Evolutionary conservation across 2,329 filamentous ascomycete genomes (phyloP).

Genomic region (Scedosporium dehoogii): DNA sequence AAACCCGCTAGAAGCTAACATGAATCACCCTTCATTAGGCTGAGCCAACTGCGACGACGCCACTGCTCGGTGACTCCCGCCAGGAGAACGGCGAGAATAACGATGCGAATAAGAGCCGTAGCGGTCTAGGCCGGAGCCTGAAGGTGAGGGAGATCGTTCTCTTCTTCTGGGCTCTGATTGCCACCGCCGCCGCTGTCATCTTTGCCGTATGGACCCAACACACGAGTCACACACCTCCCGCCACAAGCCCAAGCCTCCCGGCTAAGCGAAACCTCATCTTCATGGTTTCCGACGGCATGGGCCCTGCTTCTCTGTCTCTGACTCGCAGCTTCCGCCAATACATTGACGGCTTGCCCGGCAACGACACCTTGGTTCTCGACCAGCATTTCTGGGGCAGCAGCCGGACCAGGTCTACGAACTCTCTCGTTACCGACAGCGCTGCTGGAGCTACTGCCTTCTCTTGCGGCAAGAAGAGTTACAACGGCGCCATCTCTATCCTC

Average conservation of each 20-base stretch:
- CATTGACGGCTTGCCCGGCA: constrained; percentile 59
- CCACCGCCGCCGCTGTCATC: constrained; percentile 68
- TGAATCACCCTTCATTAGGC: neutral
- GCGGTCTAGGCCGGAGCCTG: constrained; percentile 12
- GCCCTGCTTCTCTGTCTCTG: constrained; percentile 78
- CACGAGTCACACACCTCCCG: constrained; percentile 24
- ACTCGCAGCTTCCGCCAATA: constrained; percentile 81
- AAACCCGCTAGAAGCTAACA: neutral
- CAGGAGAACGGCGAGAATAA: constrained; percentile 20
- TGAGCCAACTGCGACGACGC: neutral
- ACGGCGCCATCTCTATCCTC: constrained; percentile 84
- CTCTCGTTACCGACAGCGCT: constrained; percentile 86
- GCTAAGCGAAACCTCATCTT: constrained; percentile 87
- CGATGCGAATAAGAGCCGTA: constrained; percentile 15
- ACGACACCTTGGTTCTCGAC: constrained; percentile 72
- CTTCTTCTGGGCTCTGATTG: constrained; percentile 73
- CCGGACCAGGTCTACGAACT: constrained; percentile 73
- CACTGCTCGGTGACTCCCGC: constrained; percentile 12
- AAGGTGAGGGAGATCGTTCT: constrained; percentile 60
- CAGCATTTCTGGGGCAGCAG: constrained; percentile 84
- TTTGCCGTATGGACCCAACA: constrained; percentile 73
- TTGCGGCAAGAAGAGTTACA: constrained; percentile 89
- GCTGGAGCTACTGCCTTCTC: constrained; percentile 97
- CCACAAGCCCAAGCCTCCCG: constrained; percentile 13
- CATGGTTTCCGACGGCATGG: constrained; percentile 99